These are phyloP conservation scores for Tarenaya hassleriana DNA, from an alignment of 345 rosid genomes.

Conservation along the genomic window DNA sequence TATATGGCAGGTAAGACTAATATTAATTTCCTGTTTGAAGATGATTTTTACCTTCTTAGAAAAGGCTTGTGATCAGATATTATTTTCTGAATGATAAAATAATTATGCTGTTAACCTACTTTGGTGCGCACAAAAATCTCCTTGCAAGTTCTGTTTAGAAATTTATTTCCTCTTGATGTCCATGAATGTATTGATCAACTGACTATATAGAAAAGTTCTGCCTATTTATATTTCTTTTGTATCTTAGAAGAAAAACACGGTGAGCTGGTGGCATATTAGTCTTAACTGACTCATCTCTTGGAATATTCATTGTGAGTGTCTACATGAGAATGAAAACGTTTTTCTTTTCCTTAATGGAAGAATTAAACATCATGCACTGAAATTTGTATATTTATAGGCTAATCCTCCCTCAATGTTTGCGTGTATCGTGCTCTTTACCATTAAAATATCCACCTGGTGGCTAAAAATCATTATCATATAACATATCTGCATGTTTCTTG, in stretches of 20 bases:
- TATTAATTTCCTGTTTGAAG: constrained; percentile 3
- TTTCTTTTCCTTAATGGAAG: not conserved
- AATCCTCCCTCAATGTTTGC: not conserved
- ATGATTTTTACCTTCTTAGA: constrained; percentile 3
- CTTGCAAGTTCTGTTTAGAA: constrained; percentile 4
- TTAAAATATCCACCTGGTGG: constrained; percentile 2
- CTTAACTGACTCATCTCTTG: not conserved
- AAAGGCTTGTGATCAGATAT: not conserved
- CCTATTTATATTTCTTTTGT: constrained; percentile 1
- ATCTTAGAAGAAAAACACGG: not conserved
- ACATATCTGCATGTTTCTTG: not conserved
- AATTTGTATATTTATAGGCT: not conserved
- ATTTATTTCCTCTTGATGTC: not conserved
- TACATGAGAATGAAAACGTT: not conserved
- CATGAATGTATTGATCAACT: constrained; percentile 3
- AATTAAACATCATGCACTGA: not conserved
- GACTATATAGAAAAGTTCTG: constrained; percentile 3
- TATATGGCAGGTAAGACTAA: constrained; percentile 80
- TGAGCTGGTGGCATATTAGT: not conserved
- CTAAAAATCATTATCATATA: constrained; percentile 5
- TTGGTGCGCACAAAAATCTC: not conserved
- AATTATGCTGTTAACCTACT: not conserved
- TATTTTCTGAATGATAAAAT: not conserved
- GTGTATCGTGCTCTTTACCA: not conserved
- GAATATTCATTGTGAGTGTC: not conserved